Evolutionary conservation across 2,329 filamentous ascomycete genomes (phyloP), one percentile per base, ranked within the genome.

Genomic region (Domatiomyces catenatus): DNA sequence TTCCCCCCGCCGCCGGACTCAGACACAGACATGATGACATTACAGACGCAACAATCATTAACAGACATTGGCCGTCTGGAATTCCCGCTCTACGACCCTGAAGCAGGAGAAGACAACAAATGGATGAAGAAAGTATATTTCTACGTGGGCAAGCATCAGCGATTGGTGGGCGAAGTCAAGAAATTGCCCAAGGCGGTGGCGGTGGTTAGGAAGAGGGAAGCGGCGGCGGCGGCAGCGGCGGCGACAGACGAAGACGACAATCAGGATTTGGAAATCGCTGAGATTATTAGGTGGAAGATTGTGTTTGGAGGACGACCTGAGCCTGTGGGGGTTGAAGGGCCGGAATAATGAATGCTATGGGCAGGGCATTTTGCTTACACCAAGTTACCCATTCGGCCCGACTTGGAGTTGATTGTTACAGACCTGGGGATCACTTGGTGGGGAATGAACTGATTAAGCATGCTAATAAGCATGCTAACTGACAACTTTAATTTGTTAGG

Each of bases 51-150:
- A 22, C 49, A 58, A 22, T 64, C 61, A 51, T 66, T 71, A 48
- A 77, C 78, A 1, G 67, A 72, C 22, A 73, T 94, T 56, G 88
- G 88, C 28, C 80, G 78, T 50, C 74, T 94, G 26, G 75, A 83
- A 28, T 94, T 94, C 60, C 87, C 87, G 1, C 75, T 86, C 59
- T 86, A 89, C 64, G 52, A 59, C 46, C 50, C 64, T 52, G 5
- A 57, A 28, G 69, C 70, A 47, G 59, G 78, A 59, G 71, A 71
- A 45, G 75, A 79, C 59, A 81, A 78, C 0, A 76, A 76, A 8
- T 95, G 89, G 89, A 94, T 90, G 85, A 93, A 88, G 68, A 76
- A 79, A 36, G 87, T 90, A 24, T 86, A 94, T 62, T 70, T 96
- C 47, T 94, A 90, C 63, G 77, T 96, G 3, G 92, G 90, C 5